Percentiles rank a stretch among this genome's conserved stretches.
phyloP scores from a whole-genome alignment of 1,139 yeast genomes.

The Taiozyma onychis region DNA sequence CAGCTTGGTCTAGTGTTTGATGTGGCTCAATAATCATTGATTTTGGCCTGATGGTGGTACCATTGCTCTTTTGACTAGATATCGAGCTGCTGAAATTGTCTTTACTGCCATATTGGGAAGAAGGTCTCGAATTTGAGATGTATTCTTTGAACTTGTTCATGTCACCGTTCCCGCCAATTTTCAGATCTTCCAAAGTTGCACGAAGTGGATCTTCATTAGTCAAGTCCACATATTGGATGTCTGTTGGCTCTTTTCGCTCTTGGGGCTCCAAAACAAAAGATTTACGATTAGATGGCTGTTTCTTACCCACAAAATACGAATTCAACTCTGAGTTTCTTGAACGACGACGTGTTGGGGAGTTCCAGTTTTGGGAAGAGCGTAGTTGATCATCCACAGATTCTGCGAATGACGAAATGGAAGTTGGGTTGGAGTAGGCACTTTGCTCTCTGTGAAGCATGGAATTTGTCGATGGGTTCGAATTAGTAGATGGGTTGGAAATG shows the following conservation, averaged over 20 bases:
- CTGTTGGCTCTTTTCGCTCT: constrained; percentile 1
- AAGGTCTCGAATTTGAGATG: constrained; percentile 3
- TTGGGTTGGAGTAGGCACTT: constrained; percentile 42
- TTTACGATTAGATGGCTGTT: constrained; percentile 14
- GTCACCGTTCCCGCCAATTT: constrained; percentile 60
- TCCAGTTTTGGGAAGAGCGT: constrained; percentile 41
- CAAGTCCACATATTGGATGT: constrained; percentile 8
- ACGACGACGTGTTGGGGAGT: constrained; percentile 39
- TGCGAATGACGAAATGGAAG: constrained; percentile 34
- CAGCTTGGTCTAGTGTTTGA: constrained; percentile 14
- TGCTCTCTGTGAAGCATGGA: constrained; percentile 16
- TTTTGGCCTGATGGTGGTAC: constrained; percentile 33
- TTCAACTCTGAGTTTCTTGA: constrained; percentile 20
- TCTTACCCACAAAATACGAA: constrained; percentile 2
- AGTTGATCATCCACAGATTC: constrained; percentile 23
- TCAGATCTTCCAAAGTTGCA: constrained; percentile 60
- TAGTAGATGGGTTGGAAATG: constrained; percentile 18
- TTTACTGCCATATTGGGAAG: constrained; percentile 1
- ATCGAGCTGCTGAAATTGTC: constrained; percentile 25
- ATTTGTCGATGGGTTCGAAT: constrained; percentile 13
- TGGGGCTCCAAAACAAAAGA: constrained; percentile 18
- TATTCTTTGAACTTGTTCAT: constrained; percentile 26
- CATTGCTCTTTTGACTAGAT: constrained; percentile 23
- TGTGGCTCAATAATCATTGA: constrained; percentile 32
- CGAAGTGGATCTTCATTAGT: constrained; percentile 40